Conservation (phyloP, 228 moss, liverwort and hornwort species). For the Sphagnum fallax region DNA sequence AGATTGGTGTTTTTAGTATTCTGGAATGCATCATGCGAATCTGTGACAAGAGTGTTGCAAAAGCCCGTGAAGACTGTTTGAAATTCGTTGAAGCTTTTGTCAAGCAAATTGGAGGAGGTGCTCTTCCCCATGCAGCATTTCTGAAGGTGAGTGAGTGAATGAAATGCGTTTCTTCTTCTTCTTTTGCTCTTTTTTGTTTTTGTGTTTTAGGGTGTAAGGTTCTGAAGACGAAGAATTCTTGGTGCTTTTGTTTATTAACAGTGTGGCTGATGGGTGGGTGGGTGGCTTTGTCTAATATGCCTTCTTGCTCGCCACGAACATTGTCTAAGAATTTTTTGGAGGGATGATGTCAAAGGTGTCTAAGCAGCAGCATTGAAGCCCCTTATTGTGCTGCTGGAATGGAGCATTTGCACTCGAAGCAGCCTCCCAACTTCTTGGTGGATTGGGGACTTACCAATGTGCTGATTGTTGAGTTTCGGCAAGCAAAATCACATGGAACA, state of each 20-base stretch:
- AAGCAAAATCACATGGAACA: slow-evolving; percentile 65
- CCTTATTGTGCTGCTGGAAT: slow-evolving; percentile 64
- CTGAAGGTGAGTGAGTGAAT: slow-evolving; percentile 44
- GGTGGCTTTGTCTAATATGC: background rate
- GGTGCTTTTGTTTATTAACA: too few relatives aligned
- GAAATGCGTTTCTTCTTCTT: background rate
- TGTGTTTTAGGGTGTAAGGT: background rate
- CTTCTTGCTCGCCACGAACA: slow-evolving; percentile 41
- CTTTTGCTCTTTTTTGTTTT: background rate
- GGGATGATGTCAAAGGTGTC: slow-evolving; percentile 74
- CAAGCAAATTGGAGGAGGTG: slow-evolving; percentile 56
- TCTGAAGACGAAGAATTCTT: background rate
- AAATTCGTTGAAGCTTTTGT: slow-evolving; percentile 54
- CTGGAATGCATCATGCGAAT: slow-evolving; percentile 51
- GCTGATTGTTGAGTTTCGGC: slow-evolving; percentile 64
- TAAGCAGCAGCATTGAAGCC: slow-evolving; percentile 80
- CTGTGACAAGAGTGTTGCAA: slow-evolving; percentile 52
- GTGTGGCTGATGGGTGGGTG: background rate
- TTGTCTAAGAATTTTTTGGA: slow-evolving; percentile 57
- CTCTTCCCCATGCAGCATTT: slow-evolving; percentile 54
- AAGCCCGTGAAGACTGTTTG: slow-evolving; percentile 68
- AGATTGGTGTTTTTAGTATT: slow-evolving; percentile 55
- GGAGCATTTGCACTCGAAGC: slow-evolving; percentile 19
- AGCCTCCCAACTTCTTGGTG: slow-evolving; percentile 26
- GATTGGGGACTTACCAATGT: slow-evolving; percentile 54